phyloP scores from a whole-genome alignment of 1,139 yeast genomes.

The Candida tetrigidarum region DNA sequence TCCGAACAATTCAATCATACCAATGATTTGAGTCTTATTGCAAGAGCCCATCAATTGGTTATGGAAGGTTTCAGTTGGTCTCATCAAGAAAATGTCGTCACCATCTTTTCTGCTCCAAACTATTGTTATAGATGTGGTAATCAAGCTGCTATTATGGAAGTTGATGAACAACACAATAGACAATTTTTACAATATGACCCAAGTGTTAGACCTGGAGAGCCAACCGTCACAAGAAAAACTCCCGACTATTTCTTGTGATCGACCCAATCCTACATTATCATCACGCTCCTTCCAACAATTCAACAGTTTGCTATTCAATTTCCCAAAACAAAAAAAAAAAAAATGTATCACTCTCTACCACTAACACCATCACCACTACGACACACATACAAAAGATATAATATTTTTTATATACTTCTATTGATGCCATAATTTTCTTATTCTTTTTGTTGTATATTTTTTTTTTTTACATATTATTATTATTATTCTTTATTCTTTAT shows the following conservation, averaged over 20 bases:
- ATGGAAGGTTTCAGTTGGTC: constrained; percentile 94
- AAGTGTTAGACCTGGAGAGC: constrained; percentile 94
- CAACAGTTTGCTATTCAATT: constrained; percentile 4
- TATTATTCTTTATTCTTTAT: constrained; percentile 7
- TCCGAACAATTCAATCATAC: constrained; percentile 76
- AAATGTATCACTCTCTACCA: background rate
- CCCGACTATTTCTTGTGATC: constrained; percentile 89
- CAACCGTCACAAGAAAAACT: constrained; percentile 91
- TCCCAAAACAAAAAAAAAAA: no score
- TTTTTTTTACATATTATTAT: constrained; percentile 1
- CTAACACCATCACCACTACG: background rate
- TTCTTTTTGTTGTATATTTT: constrained; percentile 8
- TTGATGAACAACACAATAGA: constrained; percentile 88
- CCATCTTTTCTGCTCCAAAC: constrained; percentile 98
- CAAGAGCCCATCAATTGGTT: constrained; percentile 97
- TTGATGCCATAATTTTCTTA: constrained; percentile 6
- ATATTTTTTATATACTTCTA: background rate
- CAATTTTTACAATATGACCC: constrained; percentile 96
- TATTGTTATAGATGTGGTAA: constrained; percentile 98
- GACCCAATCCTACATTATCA: no score
- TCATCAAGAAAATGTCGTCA: constrained; percentile 87
- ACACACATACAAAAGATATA: background rate
- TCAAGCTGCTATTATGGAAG: constrained; percentile 99
- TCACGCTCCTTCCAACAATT: background rate
- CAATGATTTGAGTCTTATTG: constrained; percentile 86